Evolutionary conservation across 2,329 filamentous ascomycete species (phyloP).

Genomic region (Ceratocystis lukuohia): DNA sequence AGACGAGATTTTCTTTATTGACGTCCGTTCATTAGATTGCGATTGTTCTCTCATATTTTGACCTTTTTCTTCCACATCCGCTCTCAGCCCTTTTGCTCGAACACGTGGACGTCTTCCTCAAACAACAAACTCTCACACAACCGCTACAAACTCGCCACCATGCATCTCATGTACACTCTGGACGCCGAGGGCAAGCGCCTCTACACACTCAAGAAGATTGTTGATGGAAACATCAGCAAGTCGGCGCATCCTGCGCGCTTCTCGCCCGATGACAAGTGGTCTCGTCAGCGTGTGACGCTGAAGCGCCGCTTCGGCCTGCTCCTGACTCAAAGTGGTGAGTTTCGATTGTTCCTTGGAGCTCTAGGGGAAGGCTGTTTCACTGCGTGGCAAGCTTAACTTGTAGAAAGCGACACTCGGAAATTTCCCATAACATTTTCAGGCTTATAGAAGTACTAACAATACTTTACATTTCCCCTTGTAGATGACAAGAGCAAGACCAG

Average conservation of each 20-base stretch:
- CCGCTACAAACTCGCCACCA: conserved; percentile 24
- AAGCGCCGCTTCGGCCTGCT: conserved; percentile 88
- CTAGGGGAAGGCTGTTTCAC: not conserved
- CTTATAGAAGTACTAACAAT: not conserved
- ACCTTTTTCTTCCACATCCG: not conserved
- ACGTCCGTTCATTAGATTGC: not conserved
- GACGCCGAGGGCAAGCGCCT: conserved; percentile 70
- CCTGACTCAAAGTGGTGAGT: conserved; percentile 59
- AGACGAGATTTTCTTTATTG: not conserved
- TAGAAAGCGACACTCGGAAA: not conserved
- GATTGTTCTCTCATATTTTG: not conserved
- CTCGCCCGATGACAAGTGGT: conserved; percentile 98
- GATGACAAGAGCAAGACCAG: conserved; percentile 17
- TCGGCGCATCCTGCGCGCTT: conserved; percentile 92
- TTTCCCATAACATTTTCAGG: not conserved
- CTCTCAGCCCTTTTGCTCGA: not conserved
- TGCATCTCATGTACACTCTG: conserved; percentile 71
- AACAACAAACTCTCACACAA: not conserved
- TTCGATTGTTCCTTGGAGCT: conserved; percentile 4
- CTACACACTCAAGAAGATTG: conserved; percentile 91
- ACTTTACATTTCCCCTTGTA: not conserved
- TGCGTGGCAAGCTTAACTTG: not conserved
- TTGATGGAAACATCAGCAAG: conserved; percentile 76
- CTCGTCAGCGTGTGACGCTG: conserved; percentile 83
- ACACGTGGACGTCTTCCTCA: not conserved